Percentiles rank a stretch among this genome's conserved stretches.
These are phyloP conservation scores for Aspergillus brunneoviolaceus DNA, from an alignment of 2,329 filamentous ascomycete species.

Conservation along the genomic window DNA sequence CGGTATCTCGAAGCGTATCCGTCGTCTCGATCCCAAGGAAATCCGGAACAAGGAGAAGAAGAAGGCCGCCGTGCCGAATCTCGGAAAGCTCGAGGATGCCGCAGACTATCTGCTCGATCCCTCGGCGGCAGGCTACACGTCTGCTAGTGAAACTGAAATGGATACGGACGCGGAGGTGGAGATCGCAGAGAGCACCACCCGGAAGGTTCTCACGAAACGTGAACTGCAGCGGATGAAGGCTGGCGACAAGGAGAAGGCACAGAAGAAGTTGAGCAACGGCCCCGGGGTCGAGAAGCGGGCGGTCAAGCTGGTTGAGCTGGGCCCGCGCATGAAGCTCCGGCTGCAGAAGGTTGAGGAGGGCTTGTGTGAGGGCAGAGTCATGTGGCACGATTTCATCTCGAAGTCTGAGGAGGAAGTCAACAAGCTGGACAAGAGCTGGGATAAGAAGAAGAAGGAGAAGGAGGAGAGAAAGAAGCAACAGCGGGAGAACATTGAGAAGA, in stretches of 20 bases:
- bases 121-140: constrained; percentile 78
- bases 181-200: constrained; percentile 60
- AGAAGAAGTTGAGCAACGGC: constrained; percentile 40
- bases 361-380: constrained; percentile 80
- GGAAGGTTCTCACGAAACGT: constrained; percentile 53
- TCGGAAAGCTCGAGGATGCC: constrained; percentile 88
- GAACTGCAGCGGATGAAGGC: constrained; percentile 50
- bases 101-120: constrained; percentile 90
- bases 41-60: constrained; percentile 69
- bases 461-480: constrained; percentile 78
- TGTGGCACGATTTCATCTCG: constrained; percentile 96
- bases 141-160: constrained; percentile 86
- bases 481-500: constrained; percentile 85
- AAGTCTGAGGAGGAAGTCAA: constrained; percentile 78
- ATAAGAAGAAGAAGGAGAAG: constrained; percentile 74
- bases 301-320: constrained; percentile 88
- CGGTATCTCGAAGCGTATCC: constrained; percentile 78
- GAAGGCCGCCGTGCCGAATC: constrained; percentile 72
- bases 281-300: constrained; percentile 74
- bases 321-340: constrained; percentile 82
- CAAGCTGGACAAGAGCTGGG: constrained; percentile 80
- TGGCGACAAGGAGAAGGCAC: constrained; percentile 46
- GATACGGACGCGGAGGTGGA: constrained; percentile 97
- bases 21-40: constrained; percentile 81
- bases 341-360: constrained; percentile 97